phyloP scores from a whole-genome alignment of 2,329 filamentous ascomycete genomes.

The Grosmannia huntii region DNA sequence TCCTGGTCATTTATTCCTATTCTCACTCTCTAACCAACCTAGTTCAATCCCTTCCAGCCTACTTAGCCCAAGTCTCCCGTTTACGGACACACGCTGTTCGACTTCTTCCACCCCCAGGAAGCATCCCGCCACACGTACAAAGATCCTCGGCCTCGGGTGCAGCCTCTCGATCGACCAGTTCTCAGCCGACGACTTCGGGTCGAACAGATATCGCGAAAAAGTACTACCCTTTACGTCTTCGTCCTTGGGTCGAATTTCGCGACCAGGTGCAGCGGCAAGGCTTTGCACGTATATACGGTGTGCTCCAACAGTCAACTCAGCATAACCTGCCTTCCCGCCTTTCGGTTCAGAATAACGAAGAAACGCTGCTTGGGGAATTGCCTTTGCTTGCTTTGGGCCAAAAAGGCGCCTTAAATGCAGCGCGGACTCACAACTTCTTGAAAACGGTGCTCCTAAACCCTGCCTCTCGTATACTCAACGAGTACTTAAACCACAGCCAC shows the following conservation, averaged over 20 bases:
- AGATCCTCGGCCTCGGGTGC: neutral
- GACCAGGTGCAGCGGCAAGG: conserved; percentile 25
- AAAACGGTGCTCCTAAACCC: conserved; percentile 1
- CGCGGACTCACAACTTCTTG: conserved; percentile 1
- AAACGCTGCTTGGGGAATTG: conserved; percentile 2
- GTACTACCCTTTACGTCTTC: conserved; percentile 2
- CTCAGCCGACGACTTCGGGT: conserved; percentile 4
- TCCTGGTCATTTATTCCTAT: neutral
- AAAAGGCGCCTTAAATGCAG: conserved; percentile 1
- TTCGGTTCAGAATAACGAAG: neutral
- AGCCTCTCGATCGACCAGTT: neutral
- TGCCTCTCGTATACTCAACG: conserved; percentile 3
- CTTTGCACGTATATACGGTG: conserved; percentile 3
- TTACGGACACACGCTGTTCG: conserved; percentile 2
- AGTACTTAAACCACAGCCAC: neutral
- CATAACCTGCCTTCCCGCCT: neutral
- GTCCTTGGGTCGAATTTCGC: conserved; percentile 31
- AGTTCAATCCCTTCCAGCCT: conserved; percentile 3
- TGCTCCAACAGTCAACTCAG: neutral
- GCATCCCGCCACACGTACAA: conserved; percentile 2
- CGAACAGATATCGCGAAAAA: neutral
- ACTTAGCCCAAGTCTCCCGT: conserved; percentile 5
- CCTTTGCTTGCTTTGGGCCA: conserved; percentile 1
- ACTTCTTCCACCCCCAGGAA: neutral
- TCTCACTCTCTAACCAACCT: neutral